Evolutionary conservation across 768 basidiomycete genomes (phyloP), one percentile per base, ranked within the genome.

Genomic region (Austroboletus eburneus): DNA sequence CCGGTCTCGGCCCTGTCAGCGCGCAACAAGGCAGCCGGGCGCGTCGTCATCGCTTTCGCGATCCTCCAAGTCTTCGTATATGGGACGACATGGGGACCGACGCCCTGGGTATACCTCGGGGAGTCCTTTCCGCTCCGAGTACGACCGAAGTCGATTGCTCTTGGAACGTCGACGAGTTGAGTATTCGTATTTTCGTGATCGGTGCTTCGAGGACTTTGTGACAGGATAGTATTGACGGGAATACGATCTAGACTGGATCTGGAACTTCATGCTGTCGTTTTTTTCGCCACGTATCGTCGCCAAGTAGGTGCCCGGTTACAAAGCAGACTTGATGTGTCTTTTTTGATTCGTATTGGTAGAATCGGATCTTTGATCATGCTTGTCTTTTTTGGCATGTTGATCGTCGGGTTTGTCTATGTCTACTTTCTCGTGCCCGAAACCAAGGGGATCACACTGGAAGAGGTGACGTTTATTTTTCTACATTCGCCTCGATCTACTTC

Each of bases 91-190:
- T 89, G 85, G 85, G 86, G 85, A 10, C 83, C 84, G 7, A 82
- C 78, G 27, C 84, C 83, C 52, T 82, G 80, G 80, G 85, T 86
- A 6, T 86, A 86, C 57, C 75, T 87, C 25, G 85, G 85, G 42
- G 86, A 89, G 70, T 83, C 80, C 17, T 90, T 89, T 77, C 88
- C 87, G 13, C 78, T 90, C 20, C 81, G 86, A 39, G 83, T 91
- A 37, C 77, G 87, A 46, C 77, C 88, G 6, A 88, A 88, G 64
- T 72, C 77, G 53, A 88, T 90, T 57, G 87, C 87, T 0, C 71
- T 88, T 16, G 85, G 85, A 9, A 83, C 81, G 34, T 75, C 76
- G 1, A 69, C 75, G 23, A 78, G 74, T 32, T 77, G 22, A 42
- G 57, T 29, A 5, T 27, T 12, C 12, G 5, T 6, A 6, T 27